A percentile compares a stretch with the other conserved stretches of the same genome.
Evolutionary conservation across 1,284 basidiomycete species (phyloP).

Genomic region (Trametes hirsuta): DNA sequence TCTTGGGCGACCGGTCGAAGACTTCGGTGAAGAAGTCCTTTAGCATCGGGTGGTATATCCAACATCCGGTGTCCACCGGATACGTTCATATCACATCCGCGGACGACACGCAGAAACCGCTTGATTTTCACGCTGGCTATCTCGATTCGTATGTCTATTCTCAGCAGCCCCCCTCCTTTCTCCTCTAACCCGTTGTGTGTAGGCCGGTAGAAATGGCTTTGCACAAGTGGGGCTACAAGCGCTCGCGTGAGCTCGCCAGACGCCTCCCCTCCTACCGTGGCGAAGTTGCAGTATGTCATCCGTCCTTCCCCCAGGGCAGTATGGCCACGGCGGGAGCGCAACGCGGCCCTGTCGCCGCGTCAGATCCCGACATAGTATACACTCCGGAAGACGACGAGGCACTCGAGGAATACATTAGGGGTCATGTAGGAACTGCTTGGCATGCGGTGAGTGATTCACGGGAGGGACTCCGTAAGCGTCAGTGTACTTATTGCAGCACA

Average conservation of each 20-base stretch:
- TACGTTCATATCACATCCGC: conserved; percentile 26
- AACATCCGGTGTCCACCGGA: conserved; percentile 25
- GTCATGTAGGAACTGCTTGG: conserved; percentile 29
- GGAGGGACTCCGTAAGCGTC: not conserved
- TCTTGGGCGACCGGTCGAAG: conserved; percentile 31
- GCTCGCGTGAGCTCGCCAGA: conserved; percentile 37
- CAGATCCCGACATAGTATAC: conserved; percentile 52
- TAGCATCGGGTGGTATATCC: conserved; percentile 36
- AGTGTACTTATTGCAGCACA: not conserved
- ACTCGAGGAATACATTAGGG: conserved; percentile 61
- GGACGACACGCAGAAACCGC: conserved; percentile 20
- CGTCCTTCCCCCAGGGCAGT: conserved; percentile 33
- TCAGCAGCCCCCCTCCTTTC: not conserved
- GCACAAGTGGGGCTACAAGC: conserved; percentile 40
- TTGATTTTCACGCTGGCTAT: conserved; percentile 30
- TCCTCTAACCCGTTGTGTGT: not conserved
- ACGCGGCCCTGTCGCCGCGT: conserved; percentile 19
- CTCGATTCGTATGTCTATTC: conserved; percentile 18
- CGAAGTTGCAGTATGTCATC: conserved; percentile 34
- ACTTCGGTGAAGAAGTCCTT: conserved; percentile 37
- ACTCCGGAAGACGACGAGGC: conserved; percentile 63
- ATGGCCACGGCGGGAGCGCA: conserved; percentile 7
- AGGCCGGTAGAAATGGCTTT: conserved; percentile 44
- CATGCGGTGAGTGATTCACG: conserved; percentile 26
- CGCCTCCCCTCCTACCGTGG: conserved; percentile 42